These are phyloP conservation scores for Urochloa ruziziensis DNA, from an alignment of 176 grass and related monocot species.

Conservation along the genomic window DNA sequence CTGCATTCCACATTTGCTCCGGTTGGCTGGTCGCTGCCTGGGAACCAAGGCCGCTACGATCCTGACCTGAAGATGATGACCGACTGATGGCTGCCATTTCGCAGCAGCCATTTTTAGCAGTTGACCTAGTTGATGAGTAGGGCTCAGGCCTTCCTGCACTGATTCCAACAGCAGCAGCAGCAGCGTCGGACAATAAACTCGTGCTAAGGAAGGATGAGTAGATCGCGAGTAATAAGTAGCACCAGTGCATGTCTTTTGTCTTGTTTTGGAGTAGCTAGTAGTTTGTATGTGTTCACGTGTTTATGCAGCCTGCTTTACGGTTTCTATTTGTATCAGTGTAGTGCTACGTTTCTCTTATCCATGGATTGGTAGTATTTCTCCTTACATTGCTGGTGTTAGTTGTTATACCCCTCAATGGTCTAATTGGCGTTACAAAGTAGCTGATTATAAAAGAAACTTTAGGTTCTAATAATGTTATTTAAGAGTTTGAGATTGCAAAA, in stretches of 20 bases:
- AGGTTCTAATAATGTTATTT: too few species aligned
- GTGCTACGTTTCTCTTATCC: conserved; percentile 3
- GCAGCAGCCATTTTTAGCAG: conserved; percentile 17
- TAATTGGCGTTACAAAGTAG: too few species aligned
- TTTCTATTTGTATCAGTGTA: neutral
- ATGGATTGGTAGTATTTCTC: neutral
- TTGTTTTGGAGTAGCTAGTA: conserved; percentile 4
- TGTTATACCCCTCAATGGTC: too few species aligned
- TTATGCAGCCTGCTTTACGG: conserved; percentile 14
- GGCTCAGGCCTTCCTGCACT: conserved; percentile 20
- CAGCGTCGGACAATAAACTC: conserved; percentile 32
- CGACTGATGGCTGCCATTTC: conserved; percentile 38
- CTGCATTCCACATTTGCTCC: conserved; percentile 55
- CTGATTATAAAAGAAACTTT: too few species aligned
- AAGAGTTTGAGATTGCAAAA: too few species aligned
- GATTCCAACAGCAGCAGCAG: neutral
- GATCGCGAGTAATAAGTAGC: conserved; percentile 34
- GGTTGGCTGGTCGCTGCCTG: conserved; percentile 57
- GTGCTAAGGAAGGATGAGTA: conserved; percentile 18
- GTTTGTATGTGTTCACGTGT: conserved; percentile 20
- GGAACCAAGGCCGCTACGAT: conserved; percentile 64
- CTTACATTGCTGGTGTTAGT: too few species aligned
- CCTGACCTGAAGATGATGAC: conserved; percentile 74
- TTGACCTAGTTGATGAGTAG: conserved; percentile 42
- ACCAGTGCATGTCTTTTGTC: conserved; percentile 4